These are phyloP conservation scores for Cylindrotheca closterium DNA, from an alignment of 108 stramenopile genomes.

Conservation along the genomic window DNA sequence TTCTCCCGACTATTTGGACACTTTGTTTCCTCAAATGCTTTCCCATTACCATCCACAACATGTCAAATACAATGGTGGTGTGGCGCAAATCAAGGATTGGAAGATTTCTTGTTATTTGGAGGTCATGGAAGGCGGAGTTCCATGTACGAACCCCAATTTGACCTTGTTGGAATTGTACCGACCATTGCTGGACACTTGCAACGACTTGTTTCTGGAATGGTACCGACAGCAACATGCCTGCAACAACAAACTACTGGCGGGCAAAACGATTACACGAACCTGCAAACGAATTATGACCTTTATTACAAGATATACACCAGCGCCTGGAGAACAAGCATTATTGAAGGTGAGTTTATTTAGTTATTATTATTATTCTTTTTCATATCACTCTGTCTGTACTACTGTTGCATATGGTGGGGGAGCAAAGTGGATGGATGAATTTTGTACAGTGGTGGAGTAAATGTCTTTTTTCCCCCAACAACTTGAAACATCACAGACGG, in stretches of 20 bases:
- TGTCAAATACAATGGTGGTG: conserved; percentile 81
- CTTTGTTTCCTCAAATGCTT: conserved; percentile 64
- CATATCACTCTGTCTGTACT: too few relatives aligned
- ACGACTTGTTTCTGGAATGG: conserved; percentile 72
- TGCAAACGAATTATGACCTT: conserved; percentile 86
- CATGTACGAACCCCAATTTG: conserved; percentile 73
- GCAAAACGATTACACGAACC: not conserved
- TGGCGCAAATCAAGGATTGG: conserved; percentile 85
- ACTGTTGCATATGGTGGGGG: too few relatives aligned
- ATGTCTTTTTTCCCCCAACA: too few relatives aligned
- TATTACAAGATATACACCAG: conserved; percentile 86
- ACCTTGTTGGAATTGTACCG: conserved; percentile 46
- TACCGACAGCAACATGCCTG: conserved; percentile 85
- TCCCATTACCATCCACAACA: conserved; percentile 75
- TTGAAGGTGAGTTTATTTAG: conserved; percentile 51
- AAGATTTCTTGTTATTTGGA: conserved; percentile 90
- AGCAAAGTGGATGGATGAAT: too few relatives aligned
- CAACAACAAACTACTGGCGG: conserved; percentile 25
- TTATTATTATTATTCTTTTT: too few relatives aligned
- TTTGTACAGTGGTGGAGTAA: too few relatives aligned
- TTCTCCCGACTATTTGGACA: conserved; percentile 69
- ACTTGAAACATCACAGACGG: too few relatives aligned
- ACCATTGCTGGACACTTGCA: conserved; percentile 69
- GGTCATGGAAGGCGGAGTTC: conserved; percentile 86
- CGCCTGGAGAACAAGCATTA: conserved; percentile 84